Evolutionary conservation across 148 eudicot species (phyloP).

Genomic region (Heliosperma pusillum): DNA sequence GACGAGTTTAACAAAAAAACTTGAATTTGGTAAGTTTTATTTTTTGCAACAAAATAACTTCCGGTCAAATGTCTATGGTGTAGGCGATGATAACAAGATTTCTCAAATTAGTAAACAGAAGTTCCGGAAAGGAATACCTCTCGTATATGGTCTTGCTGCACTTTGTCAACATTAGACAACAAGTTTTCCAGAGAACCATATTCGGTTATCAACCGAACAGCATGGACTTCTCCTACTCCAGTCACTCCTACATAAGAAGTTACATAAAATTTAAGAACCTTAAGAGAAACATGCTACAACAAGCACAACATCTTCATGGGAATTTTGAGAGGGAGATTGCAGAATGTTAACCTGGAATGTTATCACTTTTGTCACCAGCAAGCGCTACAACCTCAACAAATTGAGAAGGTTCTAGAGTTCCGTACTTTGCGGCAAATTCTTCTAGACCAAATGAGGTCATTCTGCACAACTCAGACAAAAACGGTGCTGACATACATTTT

Average conservation of each 20-base stretch:
- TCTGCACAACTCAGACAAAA: slow-evolving; percentile 36
- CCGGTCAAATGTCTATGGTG: too few species aligned
- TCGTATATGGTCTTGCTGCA: slow-evolving; percentile 62
- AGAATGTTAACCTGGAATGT: slow-evolving; percentile 71
- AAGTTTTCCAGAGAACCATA: slow-evolving; percentile 79
- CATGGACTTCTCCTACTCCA: slow-evolving; percentile 85
- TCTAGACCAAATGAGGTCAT: slow-evolving; percentile 92
- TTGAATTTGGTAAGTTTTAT: too few species aligned
- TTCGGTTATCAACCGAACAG: slow-evolving; percentile 72
- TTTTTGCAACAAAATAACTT: too few species aligned
- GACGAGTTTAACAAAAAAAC: background rate
- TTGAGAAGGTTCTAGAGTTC: slow-evolving; percentile 72
- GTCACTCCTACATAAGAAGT: slow-evolving; percentile 61
- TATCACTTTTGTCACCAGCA: slow-evolving; percentile 86
- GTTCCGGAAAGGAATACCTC: slow-evolving; percentile 38
- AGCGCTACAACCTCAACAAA: slow-evolving; percentile 91
- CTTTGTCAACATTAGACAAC: slow-evolving; percentile 62
- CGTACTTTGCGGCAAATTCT: slow-evolving; percentile 82
- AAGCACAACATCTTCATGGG: background rate
- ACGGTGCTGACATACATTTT: background rate
- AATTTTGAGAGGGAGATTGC: slow-evolving; percentile 2
- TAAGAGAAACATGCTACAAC: background rate
- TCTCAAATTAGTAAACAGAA: background rate
- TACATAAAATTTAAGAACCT: slow-evolving; percentile 9
- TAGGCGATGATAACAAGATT: background rate